Base-by-base conservation (phyloP, 805 yeast genomes). In the Candida silvatica region DNA sequence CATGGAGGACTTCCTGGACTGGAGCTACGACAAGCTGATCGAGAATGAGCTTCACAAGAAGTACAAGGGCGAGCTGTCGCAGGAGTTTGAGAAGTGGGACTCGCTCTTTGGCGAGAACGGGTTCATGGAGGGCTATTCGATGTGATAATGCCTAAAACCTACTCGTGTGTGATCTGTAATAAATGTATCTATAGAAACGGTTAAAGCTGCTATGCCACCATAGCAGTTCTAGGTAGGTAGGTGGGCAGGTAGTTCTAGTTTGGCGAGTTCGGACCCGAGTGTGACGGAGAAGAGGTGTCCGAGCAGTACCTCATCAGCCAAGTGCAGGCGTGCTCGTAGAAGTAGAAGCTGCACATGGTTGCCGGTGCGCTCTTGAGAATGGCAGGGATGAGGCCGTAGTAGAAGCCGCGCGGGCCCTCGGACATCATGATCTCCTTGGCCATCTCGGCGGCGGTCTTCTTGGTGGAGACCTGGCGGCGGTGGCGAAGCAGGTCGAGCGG, bases 1-100 rank as follows among this genome's bases (percentile, higher is more conserved):
- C 54, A 66, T 92, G 67, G 98, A 92, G 54, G 97, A 92, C 54
- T 92, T 92, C 64, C 60, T 92, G 48, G 95, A 88, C 56, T 90
- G 95, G 85, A 77, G 80, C 38, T 92, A 88, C 53, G 64, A 69
- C 24, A 63, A 81, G 47, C 55, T 83, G 36, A 47, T 80, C 39
- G 77, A 71, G 19, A 73, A 77, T 49, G 94, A 83, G 54, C 58
- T 66, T 32, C 66, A 66, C 19, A 77, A 85, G 61, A 74, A 54
- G 43, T 66, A 84, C 52, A 80, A 80, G 46, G 73, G 78, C 4
- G 76, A 80, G 46, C 81, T 92, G 4, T 82, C 92, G 0, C 59
- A 87, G 31, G 97, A 88, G 52, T 82, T 67, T 47, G 90, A 83
- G 40, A 61, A 56, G 38, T 71, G 66, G 59, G 65, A 60, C 23